Conservation (phyloP, 352 stramenopile genomes). For the Phytophthora foliorum region DNA sequence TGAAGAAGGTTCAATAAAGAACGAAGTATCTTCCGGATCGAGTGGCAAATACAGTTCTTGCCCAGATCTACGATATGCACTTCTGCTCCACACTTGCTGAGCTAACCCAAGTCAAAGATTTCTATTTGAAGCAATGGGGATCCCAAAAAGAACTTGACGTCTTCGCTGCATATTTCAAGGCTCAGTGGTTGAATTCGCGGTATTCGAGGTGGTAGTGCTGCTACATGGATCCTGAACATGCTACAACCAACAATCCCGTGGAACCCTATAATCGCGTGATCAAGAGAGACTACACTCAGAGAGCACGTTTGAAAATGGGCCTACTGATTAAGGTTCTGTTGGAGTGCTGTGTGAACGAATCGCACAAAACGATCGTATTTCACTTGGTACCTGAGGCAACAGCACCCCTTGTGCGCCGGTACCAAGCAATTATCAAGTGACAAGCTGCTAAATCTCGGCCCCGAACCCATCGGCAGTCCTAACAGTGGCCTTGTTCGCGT, state of each 20-base stretch:
- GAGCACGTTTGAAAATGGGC: conserved; percentile 16
- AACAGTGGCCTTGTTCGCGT: background rate
- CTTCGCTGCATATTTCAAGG: conserved; percentile 22
- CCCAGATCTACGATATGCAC: conserved; percentile 36
- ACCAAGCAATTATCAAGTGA: background rate
- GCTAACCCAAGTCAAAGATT: background rate
- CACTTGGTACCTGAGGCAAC: background rate
- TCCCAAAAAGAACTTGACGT: background rate
- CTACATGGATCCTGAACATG: conserved; percentile 9
- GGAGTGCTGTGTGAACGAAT: conserved; percentile 7
- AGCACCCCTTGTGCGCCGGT: background rate
- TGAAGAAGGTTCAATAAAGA: conserved; percentile 21
- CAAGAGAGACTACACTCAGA: conserved; percentile 29
- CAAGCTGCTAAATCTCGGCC: background rate
- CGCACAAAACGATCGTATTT: background rate
- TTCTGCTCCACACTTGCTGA: conserved; percentile 1
- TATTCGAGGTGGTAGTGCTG: conserved; percentile 32
- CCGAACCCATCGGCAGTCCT: too few species aligned
- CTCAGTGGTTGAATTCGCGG: conserved; percentile 13
- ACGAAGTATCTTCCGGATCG: conserved; percentile 8
- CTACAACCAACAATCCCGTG: conserved; percentile 10
- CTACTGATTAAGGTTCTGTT: conserved; percentile 2
- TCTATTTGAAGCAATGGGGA: background rate
- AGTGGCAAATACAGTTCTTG: background rate
- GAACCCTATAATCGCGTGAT: conserved; percentile 26